Evolutionary conservation across 1,284 basidiomycete species (phyloP), one percentile per base, ranked within the genome.

Genomic region (Mycosarcoma mackinlayi): DNA sequence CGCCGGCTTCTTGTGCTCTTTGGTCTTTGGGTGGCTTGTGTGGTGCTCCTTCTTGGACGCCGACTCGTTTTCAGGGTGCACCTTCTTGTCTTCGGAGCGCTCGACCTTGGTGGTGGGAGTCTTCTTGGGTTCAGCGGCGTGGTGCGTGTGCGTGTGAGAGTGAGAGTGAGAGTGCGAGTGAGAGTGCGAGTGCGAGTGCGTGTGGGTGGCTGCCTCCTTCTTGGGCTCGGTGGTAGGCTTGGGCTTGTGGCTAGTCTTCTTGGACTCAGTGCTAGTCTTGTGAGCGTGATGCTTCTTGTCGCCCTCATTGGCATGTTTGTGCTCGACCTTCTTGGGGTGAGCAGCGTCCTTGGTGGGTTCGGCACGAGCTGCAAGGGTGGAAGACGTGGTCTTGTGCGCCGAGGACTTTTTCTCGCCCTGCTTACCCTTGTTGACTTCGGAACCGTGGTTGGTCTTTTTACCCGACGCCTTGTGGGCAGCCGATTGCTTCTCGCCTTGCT

Each of bases 1-100:
- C 13, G 56, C 57, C 1, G 57, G 57, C 24, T 57, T 54, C 57
- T 66, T 66, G 56, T 51, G 35, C 16, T 53, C 21, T 47, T 65
- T 51, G 19, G 37, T 21, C 8, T 38, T 4, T 35, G 33, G 16
- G 33, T 6, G 14, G 6, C n/a, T 51, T 50, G 27, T 58, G 33
- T 6, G 41, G 38, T 6, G 41, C 18, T 28, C 21, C 19, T 51
- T 27, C 24, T 52, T 47, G 3, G 39, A 42, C 16, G 30, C 18
- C 2, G 35, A 33, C 6, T 34, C 41, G 14, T 57, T 27, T 19
- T 35, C 16, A n/a, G 13, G 7, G 6, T 30, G 48, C 8, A 11
- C 6, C 30, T 33, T 45, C 27, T 28, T 33, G n/a, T 14, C 21
- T 13, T 21, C 30, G 9, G 44, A 33, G 27, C 33, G 9, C 27